A percentile compares a stretch with the other conserved stretches of the same genome.
These are phyloP conservation scores for Nicotiana rustica DNA, from an alignment of 305 asterid species.

Conservation along the genomic window DNA sequence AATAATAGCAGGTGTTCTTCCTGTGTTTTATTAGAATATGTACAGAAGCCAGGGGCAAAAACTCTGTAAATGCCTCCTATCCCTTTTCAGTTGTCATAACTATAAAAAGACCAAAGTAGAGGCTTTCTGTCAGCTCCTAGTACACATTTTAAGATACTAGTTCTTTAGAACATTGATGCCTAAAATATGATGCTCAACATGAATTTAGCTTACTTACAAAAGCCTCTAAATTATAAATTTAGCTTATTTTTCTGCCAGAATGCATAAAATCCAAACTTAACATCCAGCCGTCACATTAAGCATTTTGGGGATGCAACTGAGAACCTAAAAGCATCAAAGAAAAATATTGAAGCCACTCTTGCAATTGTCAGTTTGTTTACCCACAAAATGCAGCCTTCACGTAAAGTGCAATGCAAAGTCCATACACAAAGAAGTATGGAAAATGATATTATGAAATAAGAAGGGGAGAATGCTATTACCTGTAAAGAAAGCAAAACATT, in stretches of 20 bases:
- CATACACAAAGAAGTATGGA: background rate
- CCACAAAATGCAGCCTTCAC: slow-evolving; percentile 25
- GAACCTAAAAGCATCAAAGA: slow-evolving; percentile 14
- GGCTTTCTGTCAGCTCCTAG: slow-evolving; percentile 1
- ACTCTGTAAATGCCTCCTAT: background rate
- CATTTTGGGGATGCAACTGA: slow-evolving; percentile 13
- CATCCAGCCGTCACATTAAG: slow-evolving; percentile 12
- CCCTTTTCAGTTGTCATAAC: background rate
- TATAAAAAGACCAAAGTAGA: slow-evolving; percentile 19
- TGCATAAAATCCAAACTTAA: slow-evolving; percentile 12
- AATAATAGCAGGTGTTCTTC: slow-evolving; percentile 6
- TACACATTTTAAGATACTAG: slow-evolving; percentile 7
- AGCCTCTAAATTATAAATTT: slow-evolving; percentile 14
- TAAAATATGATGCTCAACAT: slow-evolving; percentile 21
- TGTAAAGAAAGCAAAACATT: slow-evolving; percentile 85
- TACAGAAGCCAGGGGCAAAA: slow-evolving; percentile 14
- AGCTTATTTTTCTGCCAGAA: slow-evolving; percentile 22
- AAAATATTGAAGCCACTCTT: slow-evolving; percentile 12
- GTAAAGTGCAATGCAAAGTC: background rate
- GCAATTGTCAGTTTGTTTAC: background rate
- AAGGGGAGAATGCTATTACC: slow-evolving; percentile 51
- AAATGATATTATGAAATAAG: background rate
- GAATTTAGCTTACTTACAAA: background rate
- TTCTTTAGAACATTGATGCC: background rate
- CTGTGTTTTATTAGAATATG: slow-evolving; percentile 8